Base-by-base conservation (phyloP, 2,329 filamentous ascomycete species). In the Claviceps cyperi region DNA sequence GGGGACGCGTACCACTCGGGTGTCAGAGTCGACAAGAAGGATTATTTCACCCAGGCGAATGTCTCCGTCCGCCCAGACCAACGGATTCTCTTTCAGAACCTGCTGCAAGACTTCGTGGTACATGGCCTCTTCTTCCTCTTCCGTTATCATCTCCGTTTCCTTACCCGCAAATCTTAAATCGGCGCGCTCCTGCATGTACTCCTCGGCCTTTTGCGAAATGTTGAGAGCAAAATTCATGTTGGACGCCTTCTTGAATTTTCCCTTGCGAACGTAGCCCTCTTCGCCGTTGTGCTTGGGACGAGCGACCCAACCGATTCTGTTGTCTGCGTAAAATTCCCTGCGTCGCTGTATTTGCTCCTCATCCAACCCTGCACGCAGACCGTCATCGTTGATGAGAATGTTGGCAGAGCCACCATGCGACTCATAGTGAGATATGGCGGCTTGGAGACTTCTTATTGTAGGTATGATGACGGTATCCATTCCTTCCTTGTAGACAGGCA, bases 211-310 rank as follows among this genome's bases (percentile, higher is more conserved):
- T 58, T 77, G 75, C 37, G 76, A 80, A 48, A 83, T 66, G 56
- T 74, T 75, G 51, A 86, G 68, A 3, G 74, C 81, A 58, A 80
- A 86, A 62, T 86, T 86, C 82, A 86, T 86, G 67, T 86, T 86
- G 28, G 80, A 84, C 1, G 81, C 80, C 65, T 84, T 84, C 68
- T 84, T 84, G 69, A 84, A 84, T 60, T 83, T 83, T 50, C 81
- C 81, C 39, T 69, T 69, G 39, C 78, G 70, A 17, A 74, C 53
- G 57, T 77, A 80, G 22, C 69, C 66, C 49, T 69, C 69, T 28
- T 71, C 66, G 11, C 68, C 66, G 52, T 71, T 71, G 52, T 74
- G 68, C 47, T 62, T 64, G 5, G 70, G 70, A n/a, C 74, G 66
- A 1, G 71, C 66, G 19, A 71, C 69, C 66, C 71, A 56, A 28